Evolutionary conservation across 2,329 filamentous ascomycete genomes (phyloP), one percentile per base, ranked within the genome.

Genomic region (Diaporthe citri): DNA sequence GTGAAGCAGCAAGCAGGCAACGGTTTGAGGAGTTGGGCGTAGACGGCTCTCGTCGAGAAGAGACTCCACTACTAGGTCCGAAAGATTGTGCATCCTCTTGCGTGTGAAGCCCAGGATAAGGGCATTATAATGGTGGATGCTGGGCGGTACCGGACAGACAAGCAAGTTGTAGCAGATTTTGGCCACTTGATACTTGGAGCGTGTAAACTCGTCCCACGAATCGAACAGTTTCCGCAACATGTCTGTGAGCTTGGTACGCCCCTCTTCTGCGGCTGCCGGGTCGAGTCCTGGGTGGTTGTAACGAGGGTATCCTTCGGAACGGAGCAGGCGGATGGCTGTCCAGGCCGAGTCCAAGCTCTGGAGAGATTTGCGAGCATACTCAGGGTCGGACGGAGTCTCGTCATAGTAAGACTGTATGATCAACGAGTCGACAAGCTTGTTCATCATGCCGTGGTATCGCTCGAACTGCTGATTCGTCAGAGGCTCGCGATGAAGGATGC

Each of bases 121-220:
- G 17, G 88, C 88, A 80, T 95, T 95, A 84, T 92, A 95, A 4
- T 92, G 95, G 77, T 91, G 87, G 48, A 94, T 88, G 76, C 90
- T 90, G 0, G 94, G 93, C 0, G 91, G 89, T 25, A 90, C 85
- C 2, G 87, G 82, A 3, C 90, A 91, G 4, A 90, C 84, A 22
- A 95, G 86, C 4, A 97, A 84, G 79, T 94, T 95, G 82, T 92
- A 92, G 82, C 89, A 91, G 71, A 91, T 85, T 78, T 86, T 87
- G n/a, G 80, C 82, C 43, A 87, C 81, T 25, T 77, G 79, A 41
- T 82, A 81, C 46, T 80, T 80, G 39, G 78, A 72, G 4, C 69
- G 52, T 5, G 36, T 48, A 39, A 31, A 57, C n/a, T 73, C 52
- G n/a, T 20, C 72, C 81, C 82, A 84, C 17, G 76, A 66, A 1